phyloP scores from a whole-genome alignment of 345 rosid species.

The Dipteronia sinensis region DNA sequence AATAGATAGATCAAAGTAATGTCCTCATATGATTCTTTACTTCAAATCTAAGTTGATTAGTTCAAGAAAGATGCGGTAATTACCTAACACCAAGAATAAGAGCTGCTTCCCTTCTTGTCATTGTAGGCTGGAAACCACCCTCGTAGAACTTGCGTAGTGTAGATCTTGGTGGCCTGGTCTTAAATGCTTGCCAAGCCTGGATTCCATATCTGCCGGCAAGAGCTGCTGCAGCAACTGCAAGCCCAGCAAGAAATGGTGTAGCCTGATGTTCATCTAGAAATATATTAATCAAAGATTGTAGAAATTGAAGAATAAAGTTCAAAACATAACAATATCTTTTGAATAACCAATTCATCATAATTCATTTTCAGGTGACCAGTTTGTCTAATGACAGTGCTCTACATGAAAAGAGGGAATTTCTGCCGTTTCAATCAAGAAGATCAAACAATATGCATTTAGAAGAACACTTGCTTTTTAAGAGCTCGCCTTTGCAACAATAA shows the following conservation, averaged over 20 bases:
- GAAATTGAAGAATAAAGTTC: neutral
- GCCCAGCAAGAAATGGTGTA: conserved; percentile 78
- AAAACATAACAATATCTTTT: neutral
- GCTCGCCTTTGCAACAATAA: neutral
- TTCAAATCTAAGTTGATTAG: neutral
- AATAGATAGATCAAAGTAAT: neutral
- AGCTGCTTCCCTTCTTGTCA: conserved; percentile 83
- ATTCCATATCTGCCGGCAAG: conserved; percentile 82
- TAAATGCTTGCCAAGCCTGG: conserved; percentile 88
- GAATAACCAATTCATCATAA: neutral
- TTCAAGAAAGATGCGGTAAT: neutral
- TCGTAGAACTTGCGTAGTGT: conserved; percentile 65
- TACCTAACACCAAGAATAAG: conserved; percentile 80
- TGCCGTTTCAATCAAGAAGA: neutral
- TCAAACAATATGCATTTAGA: neutral
- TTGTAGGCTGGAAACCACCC: conserved; percentile 73
- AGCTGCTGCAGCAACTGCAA: conserved; percentile 84
- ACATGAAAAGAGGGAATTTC: conserved; percentile 1
- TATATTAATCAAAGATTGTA: neutral
- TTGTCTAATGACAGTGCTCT: neutral
- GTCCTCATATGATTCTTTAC: neutral
- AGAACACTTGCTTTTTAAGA: neutral
- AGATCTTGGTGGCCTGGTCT: conserved; percentile 61
- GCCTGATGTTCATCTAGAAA: conserved; percentile 46
- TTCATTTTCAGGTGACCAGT: neutral